A percentile compares a stretch with the other conserved stretches of the same genome.
These are phyloP conservation scores for Naganishia sp. DNA, from an alignment of 1,284 basidiomycete genomes.

Conservation along the genomic window DNA sequence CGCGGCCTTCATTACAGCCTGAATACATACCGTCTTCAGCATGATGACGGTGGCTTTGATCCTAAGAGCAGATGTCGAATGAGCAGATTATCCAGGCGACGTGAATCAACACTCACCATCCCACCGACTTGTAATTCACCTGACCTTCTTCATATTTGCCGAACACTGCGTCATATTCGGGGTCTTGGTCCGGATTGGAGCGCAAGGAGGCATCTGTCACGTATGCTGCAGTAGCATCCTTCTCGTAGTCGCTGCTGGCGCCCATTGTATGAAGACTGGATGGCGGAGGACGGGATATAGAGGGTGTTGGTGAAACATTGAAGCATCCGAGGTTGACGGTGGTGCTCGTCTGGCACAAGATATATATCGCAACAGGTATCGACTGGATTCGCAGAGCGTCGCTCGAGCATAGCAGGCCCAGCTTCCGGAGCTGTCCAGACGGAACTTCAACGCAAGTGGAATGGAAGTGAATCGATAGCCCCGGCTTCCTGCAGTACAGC, in stretches of 20 bases:
- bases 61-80: slow-evolving; percentile 32
- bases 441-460: no score
- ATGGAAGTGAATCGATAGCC: no score
- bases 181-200: slow-evolving; percentile 11
- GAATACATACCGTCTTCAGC: slow-evolving; percentile 35
- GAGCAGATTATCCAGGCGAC: no score
- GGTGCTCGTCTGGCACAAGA: no score
- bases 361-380: no score
- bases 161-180: slow-evolving; percentile 42
- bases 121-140: slow-evolving; percentile 44
- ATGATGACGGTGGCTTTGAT: slow-evolving; percentile 43
- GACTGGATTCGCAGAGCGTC: no score
- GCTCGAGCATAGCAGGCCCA: no score
- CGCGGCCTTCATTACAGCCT: slow-evolving; percentile 27
- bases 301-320: neutral
- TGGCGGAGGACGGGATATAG: neutral
- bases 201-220: slow-evolving; percentile 15
- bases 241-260: slow-evolving; percentile 34
- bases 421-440: no score
- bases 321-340: no score
- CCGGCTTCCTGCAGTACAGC: no score
- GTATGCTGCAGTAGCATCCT: slow-evolving; percentile 18
- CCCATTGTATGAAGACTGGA: slow-evolving; percentile 27
- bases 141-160: slow-evolving; percentile 41
- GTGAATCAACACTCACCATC: slow-evolving; percentile 40